Base-by-base conservation (phyloP, 108 stramenopile species). In the Cylindrotheca fusiformis region DNA sequence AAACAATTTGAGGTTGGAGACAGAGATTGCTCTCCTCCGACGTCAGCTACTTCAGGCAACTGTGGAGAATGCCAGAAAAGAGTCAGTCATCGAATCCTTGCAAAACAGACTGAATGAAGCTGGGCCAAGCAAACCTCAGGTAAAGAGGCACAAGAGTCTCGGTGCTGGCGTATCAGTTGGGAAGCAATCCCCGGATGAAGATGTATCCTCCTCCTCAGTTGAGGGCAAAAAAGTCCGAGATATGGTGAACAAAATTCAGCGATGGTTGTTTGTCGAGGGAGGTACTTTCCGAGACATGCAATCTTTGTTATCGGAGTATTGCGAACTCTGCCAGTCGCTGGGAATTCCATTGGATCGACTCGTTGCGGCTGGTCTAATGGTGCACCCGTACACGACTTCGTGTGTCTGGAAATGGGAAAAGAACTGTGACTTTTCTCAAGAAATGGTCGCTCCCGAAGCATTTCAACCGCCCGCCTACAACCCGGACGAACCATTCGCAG, bases 281-380 rank as follows among this genome's bases (percentile, higher is more conserved):
- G 32, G 51, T 22, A 68, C 67, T 1, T 75, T 80, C 30, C 68
- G 67, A 18, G 81, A 81, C n/a, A 78, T 82, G 29, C 70, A 51
- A 3, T 51, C 51, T 30, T 22, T 63, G 2, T 18, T 33, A 19
- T 4, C 62, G 17, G n/a, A 24, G 19, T 52, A 22, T 19, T 41
- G 19, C 19, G 19, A 32, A 12, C 18, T 28, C 24, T 52, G 62
- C 19, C 28, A 26, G 17, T 14, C 14, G 18, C n/a, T 49, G 6
- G 66, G 56, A 10, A 50, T 67, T 17, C 66, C 56, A 10, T 19
- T 67, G 3, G 68, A 61, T 30, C 82, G 26, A 54, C 76, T 18
- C 76, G 76, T 66, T 80, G 77, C 71, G 76, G 79, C 19, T 54
- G 77, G 63, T 56, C 28, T 53, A 1, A 31, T 61, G 20, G 26